These are phyloP conservation scores for Anthoceros angustus DNA, from an alignment of 225 moss, liverwort and hornwort genomes.

Conservation along the genomic window DNA sequence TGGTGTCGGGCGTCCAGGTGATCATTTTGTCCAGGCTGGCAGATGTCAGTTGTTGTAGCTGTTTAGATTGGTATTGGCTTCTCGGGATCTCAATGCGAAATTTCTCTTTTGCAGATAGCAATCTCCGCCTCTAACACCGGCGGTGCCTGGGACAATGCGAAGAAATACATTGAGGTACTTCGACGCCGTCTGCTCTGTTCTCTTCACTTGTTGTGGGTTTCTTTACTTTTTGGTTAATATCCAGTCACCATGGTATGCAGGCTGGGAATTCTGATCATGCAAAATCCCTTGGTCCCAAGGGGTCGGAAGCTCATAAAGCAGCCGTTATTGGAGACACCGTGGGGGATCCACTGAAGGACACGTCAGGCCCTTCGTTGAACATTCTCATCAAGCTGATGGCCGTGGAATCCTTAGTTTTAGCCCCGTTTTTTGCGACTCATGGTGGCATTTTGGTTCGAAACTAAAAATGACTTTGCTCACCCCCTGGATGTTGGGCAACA, in stretches of 20 bases:
- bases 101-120: conserved; percentile 20
- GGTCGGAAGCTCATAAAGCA: conserved; percentile 43
- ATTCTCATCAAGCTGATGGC: conserved; percentile 46
- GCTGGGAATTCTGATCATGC: conserved; percentile 43
- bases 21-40: neutral
- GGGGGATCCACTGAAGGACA: conserved; percentile 40
- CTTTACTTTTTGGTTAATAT: neutral
- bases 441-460: conserved; percentile 26
- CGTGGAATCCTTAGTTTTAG: conserved; percentile 36
- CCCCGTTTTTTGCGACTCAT: conserved; percentile 32
- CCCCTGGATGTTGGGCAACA: too few species aligned
- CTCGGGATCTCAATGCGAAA: neutral
- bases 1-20: conserved; percentile 91
- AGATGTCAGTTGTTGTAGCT: neutral
- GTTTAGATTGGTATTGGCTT: neutral
- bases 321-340: conserved; percentile 42
- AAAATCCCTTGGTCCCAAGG: conserved; percentile 41
- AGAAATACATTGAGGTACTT: conserved; percentile 52
- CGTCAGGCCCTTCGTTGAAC: conserved; percentile 38
- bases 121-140: conserved; percentile 55
- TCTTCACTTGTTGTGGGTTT: neutral
- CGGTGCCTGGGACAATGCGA: conserved; percentile 59
- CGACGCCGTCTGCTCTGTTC: neutral
- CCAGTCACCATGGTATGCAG: conserved; percentile 9
- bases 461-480: neutral